Percentiles rank a stretch among this genome's conserved stretches.
These are phyloP conservation scores for Metarhizium sp. DNA, from an alignment of 2,329 filamentous ascomycete species.

Conservation along the genomic window DNA sequence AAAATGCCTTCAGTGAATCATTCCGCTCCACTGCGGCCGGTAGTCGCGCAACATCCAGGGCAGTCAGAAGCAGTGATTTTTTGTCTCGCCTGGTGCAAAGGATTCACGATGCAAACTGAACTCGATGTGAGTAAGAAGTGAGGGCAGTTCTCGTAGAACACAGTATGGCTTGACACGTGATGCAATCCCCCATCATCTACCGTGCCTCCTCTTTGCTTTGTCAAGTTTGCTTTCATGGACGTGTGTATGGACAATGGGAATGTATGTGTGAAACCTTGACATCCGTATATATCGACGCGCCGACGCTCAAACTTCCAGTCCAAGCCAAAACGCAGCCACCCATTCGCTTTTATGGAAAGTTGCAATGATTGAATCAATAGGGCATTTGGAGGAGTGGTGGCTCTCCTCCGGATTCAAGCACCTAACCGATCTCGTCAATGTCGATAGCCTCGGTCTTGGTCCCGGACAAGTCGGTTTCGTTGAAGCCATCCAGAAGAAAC, in stretches of 20 bases:
- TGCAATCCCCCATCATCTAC: neutral
- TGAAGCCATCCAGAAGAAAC: conserved; percentile 18
- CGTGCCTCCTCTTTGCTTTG: neutral
- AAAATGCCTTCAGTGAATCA: neutral
- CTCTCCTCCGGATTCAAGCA: conserved; percentile 15
- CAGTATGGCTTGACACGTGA: neutral
- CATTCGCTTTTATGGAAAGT: neutral
- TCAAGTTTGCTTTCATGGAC: neutral
- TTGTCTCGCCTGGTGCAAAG: neutral
- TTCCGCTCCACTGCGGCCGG: neutral
- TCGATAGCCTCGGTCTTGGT: conserved; percentile 7
- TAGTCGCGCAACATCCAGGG: neutral
- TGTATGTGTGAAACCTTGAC: neutral
- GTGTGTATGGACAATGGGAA: neutral
- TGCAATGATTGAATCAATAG: conserved; percentile 17
- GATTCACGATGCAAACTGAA: neutral
- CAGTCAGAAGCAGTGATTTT: neutral
- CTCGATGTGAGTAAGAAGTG: neutral
- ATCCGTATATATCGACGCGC: neutral
- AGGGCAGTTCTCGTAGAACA: neutral
- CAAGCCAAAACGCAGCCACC: neutral
- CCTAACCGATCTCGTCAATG: conserved; percentile 17
- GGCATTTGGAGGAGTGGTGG: conserved; percentile 26
- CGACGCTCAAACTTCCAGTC: neutral
- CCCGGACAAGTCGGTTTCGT: conserved; percentile 23